Conservation (phyloP, 2,329 filamentous ascomycete species). For the Pseudocercospora eumusae region DNA sequence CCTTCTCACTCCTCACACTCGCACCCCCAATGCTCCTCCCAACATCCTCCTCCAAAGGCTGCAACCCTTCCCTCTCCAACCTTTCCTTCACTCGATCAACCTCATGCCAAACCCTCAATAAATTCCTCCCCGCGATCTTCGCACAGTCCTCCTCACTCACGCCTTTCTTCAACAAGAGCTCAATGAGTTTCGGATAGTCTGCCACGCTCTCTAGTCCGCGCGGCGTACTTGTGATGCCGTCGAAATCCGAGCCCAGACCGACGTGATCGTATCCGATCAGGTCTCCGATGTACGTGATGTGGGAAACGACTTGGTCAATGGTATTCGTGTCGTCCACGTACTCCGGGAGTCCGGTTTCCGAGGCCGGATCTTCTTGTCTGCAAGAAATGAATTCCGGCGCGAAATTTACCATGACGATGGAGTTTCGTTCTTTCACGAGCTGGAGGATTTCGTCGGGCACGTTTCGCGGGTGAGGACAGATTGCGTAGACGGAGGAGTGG, state of each 20-base stretch:
- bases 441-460: slow-evolving; percentile 81
- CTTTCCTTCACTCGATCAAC: slow-evolving; percentile 70
- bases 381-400: slow-evolving; percentile 81
- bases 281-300: slow-evolving; percentile 79
- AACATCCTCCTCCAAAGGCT: slow-evolving; percentile 50
- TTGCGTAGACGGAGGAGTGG: slow-evolving; percentile 75
- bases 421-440: slow-evolving; percentile 70
- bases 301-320: slow-evolving; percentile 73
- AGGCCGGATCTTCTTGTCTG: slow-evolving; percentile 53
- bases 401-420: slow-evolving; percentile 91
- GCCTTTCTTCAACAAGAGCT: slow-evolving; percentile 70
- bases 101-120: slow-evolving; percentile 80
- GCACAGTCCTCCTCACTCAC: slow-evolving; percentile 71
- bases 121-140: slow-evolving; percentile 76
- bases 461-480: slow-evolving; percentile 89
- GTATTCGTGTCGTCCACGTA: slow-evolving; percentile 69
- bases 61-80: slow-evolving; percentile 56
- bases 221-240: slow-evolving; percentile 70
- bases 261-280: slow-evolving; percentile 85
- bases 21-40: slow-evolving; percentile 15
- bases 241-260: slow-evolving; percentile 86
- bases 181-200: slow-evolving; percentile 76
- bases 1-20: slow-evolving; percentile 9
- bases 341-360: slow-evolving; percentile 62
- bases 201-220: slow-evolving; percentile 80